Conservation (phyloP, 2,329 filamentous ascomycete genomes). For the Apiospora rasikravindrae region DNA sequence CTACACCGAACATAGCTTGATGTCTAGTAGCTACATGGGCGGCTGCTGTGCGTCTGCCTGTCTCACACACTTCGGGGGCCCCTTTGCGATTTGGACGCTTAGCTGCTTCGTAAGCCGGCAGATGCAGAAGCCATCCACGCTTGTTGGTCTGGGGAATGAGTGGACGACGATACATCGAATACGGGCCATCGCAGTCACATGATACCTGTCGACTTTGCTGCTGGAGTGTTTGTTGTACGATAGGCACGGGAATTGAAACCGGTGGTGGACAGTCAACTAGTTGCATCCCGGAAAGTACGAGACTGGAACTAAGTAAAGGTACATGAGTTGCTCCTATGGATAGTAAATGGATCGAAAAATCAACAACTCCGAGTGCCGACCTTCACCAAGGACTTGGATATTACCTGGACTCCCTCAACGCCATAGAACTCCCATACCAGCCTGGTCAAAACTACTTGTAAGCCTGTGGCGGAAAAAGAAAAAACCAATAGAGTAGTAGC, state of each 20-base stretch:
- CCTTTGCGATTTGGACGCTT: not conserved
- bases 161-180: not conserved
- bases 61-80: not conserved
- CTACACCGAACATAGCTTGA: not conserved
- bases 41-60: not conserved
- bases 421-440: not conserved
- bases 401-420: not conserved
- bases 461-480: not conserved
- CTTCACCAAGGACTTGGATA: too few species aligned
- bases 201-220: not conserved
- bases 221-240: not conserved
- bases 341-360: not conserved
- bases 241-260: too few species aligned
- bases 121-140: not conserved
- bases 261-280: not conserved
- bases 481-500: not conserved
- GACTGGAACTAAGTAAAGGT: not conserved
- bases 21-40: not conserved
- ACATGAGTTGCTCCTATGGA: not conserved
- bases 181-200: not conserved
- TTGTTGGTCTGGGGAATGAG: not conserved
- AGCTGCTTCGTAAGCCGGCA: not conserved
- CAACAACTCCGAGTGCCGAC: too few species aligned
- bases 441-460: not conserved
- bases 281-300: not conserved